Evolutionary conservation across 2,329 filamentous ascomycete species (phyloP), one percentile per base, ranked within the genome.

Genomic region (Colletotrichum neosansevieriae): DNA sequence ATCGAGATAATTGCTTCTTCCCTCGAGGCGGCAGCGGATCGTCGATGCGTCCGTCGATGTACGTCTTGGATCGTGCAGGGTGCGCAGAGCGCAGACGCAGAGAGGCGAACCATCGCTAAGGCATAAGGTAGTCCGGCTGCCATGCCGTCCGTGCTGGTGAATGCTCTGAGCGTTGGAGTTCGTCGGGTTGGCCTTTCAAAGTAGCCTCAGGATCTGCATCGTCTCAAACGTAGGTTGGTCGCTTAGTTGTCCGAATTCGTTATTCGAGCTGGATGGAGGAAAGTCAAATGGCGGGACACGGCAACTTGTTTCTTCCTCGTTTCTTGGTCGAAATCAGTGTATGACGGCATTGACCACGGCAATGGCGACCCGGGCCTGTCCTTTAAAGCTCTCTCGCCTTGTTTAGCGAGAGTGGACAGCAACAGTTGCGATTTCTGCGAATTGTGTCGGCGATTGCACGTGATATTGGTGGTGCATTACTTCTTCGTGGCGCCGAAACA

Each of bases 41-140:
- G 61, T 69, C 61, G 66, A 69, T 69, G 49, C n/a, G 60, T 29
- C 45, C 53, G 45, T 53, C 38, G 53, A 53, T 63, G 51, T 58
- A 32, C 44, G 45, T 58, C 53, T 63, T 50, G 29, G 60, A 58
- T 64, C 53, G 60, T 51, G 45, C 64, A 53, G 51, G 32, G 50
- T 42, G 38, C 36, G 19, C n/a, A 44, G n/a, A 10, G 34, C 34
- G 17, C 17, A 40, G 11, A 54, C 5, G 44, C 24, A 21, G 21
- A 60, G 29, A 58, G 50, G 57, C 44, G n/a, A 38, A 57, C 13
- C 34, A 11, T 24, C 53, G 53, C 51, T 64, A 42, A 65, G 13
- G 65, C 65, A 68, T 50, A n/a, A n/a, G n/a, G n/a, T n/a, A 59
- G 40, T 54, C 61, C 54, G 49, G 49, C 42, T 59, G 53, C 49